Evolutionary conservation across 2,329 filamentous ascomycete species (phyloP).

Genomic region (Aspergillus hortae): DNA sequence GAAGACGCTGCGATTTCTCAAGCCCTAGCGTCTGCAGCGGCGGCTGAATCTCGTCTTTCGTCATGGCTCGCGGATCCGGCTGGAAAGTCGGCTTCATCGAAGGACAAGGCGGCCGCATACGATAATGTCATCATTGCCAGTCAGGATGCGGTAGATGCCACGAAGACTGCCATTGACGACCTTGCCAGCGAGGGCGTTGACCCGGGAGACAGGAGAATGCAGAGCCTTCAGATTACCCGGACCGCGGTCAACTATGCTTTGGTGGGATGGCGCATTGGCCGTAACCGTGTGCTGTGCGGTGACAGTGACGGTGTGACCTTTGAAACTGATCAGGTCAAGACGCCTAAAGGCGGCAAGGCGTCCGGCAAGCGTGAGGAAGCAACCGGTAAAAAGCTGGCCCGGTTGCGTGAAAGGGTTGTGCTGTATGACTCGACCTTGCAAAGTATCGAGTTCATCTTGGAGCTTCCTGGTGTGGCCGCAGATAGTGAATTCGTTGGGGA

Average conservation of each 20-base stretch:
- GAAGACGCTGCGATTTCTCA: constrained; percentile 91
- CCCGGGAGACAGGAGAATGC: constrained; percentile 81
- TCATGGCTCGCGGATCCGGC: constrained; percentile 43
- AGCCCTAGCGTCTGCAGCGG: constrained; percentile 67
- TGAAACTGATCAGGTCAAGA: constrained; percentile 42
- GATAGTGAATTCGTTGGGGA: constrained; percentile 73
- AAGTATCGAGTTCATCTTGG: constrained; percentile 84
- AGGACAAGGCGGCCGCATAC: constrained; percentile 78
- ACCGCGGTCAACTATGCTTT: constrained; percentile 93
- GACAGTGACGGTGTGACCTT: constrained; percentile 69
- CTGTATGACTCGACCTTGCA: constrained; percentile 89
- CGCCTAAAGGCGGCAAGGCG: constrained; percentile 52
- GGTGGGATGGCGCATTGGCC: constrained; percentile 90
- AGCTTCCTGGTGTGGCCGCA: constrained; percentile 83
- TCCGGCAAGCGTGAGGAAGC: constrained; percentile 60
- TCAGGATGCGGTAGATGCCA: constrained; percentile 91
- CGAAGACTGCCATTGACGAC: constrained; percentile 90
- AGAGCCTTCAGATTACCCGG: constrained; percentile 85
- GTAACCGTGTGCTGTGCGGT: constrained; percentile 87
- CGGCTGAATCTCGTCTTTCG: constrained; percentile 52
- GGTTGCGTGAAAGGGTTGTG: constrained; percentile 80
- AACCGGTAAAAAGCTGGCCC: constrained; percentile 70
- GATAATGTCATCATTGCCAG: constrained; percentile 86
- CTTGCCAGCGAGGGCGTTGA: constrained; percentile 77
- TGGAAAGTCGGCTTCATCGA: constrained; percentile 39